These are phyloP conservation scores for Cryphonectria carpinicola DNA, from an alignment of 2,329 filamentous ascomycete species.

Conservation along the genomic window DNA sequence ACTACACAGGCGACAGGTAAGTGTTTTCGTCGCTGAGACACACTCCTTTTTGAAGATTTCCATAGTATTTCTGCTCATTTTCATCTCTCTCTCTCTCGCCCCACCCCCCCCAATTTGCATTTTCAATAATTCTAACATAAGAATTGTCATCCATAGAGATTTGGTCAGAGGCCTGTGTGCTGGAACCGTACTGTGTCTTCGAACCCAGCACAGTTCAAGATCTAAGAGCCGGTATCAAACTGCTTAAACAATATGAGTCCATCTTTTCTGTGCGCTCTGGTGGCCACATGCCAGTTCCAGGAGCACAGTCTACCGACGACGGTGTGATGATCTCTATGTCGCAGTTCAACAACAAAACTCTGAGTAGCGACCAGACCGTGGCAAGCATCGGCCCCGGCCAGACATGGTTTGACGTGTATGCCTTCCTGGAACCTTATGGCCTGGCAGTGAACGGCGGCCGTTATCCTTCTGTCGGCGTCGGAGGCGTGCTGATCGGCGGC, in stretches of 20 bases:
- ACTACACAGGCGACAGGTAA: no score
- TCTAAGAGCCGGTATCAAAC: background rate
- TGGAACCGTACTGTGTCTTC: constrained; percentile 9
- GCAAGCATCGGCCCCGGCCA: constrained; percentile 12
- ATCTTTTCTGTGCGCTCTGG: constrained; percentile 48
- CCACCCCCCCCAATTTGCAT: no score
- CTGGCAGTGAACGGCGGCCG: constrained; percentile 34
- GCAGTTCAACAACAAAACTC: constrained; percentile 1
- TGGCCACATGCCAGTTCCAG: constrained; percentile 48
- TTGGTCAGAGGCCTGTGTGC: constrained; percentile 13
- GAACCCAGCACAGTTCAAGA: background rate
- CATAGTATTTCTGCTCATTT: no score
- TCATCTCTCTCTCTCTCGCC: no score
- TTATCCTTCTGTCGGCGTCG: constrained; percentile 33
- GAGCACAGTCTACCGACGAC: constrained; percentile 43
- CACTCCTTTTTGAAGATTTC: no score
- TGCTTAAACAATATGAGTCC: background rate
- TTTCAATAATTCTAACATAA: no score
- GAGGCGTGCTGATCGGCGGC: constrained; percentile 34
- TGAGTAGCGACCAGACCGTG: background rate
- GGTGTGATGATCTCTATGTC: constrained; percentile 43
- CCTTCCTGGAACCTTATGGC: constrained; percentile 28
- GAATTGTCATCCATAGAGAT: background rate
- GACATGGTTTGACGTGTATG: constrained; percentile 5
- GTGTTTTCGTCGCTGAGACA: no score